Conservation (phyloP, 2,329 filamentous ascomycete species). For the Pezicula carpinea region DNA sequence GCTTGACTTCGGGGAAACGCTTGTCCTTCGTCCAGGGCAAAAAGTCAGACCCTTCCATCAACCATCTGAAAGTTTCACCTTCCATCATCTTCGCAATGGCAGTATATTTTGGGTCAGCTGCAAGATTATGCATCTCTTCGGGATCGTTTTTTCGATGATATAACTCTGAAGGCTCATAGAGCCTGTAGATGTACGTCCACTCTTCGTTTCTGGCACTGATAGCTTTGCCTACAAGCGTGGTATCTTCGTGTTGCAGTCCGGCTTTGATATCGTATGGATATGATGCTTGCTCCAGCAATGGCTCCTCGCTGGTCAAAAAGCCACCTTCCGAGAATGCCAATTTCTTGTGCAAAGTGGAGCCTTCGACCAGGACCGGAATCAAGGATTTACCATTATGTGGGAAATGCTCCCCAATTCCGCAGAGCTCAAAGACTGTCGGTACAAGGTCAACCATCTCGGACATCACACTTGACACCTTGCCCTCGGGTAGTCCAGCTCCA, state of each 20-base stretch:
- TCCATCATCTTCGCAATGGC: slow-evolving; percentile 23
- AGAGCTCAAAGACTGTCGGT: slow-evolving; percentile 37
- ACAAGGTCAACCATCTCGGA: slow-evolving; percentile 42
- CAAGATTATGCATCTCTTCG: slow-evolving; percentile 35
- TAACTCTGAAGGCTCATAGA: slow-evolving; percentile 41
- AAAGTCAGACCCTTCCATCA: slow-evolving; percentile 31
- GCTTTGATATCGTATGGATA: slow-evolving; percentile 44
- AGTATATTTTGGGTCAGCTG: slow-evolving; percentile 23
- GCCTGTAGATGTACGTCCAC: slow-evolving; percentile 40
- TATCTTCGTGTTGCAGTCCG: slow-evolving; percentile 40
- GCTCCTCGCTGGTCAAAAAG: slow-evolving; percentile 39
- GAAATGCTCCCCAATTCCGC: slow-evolving; percentile 33
- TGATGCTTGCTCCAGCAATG: slow-evolving; percentile 36
- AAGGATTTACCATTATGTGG: slow-evolving; percentile 36
- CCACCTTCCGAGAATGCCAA: slow-evolving; percentile 41
- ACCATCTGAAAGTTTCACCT: slow-evolving; percentile 33
- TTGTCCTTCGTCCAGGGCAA: slow-evolving; percentile 32
- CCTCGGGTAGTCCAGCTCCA: slow-evolving; percentile 34
- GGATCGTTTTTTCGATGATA: slow-evolving; percentile 35
- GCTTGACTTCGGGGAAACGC: slow-evolving; percentile 31
- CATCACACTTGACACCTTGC: slow-evolving; percentile 31
- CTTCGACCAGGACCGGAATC: slow-evolving; percentile 25
- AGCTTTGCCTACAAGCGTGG: slow-evolving; percentile 37
- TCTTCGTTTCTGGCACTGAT: slow-evolving; percentile 32
- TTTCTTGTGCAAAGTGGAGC: slow-evolving; percentile 29